Conservation (phyloP, 2,329 filamentous ascomycete species). For the Emericellopsis cladophorae region DNA sequence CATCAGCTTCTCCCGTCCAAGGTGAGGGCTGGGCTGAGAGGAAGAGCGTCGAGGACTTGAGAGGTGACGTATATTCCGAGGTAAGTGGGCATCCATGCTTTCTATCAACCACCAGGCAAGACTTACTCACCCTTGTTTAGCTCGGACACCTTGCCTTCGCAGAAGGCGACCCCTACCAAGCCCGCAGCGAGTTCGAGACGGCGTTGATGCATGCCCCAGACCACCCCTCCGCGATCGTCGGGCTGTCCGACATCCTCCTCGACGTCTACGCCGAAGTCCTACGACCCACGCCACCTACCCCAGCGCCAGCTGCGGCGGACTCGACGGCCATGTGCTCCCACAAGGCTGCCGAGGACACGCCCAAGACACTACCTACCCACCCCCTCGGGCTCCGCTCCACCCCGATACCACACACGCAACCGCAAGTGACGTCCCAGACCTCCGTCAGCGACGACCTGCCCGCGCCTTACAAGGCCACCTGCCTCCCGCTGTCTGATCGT, state of each 20-base stretch:
- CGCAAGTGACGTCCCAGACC: slow-evolving; percentile 8
- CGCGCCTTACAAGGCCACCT: slow-evolving; percentile 41
- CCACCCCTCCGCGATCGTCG: slow-evolving; percentile 69
- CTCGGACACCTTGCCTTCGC: slow-evolving; percentile 55
- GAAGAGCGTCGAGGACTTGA: slow-evolving; percentile 72
- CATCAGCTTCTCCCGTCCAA: slow-evolving; percentile 49
- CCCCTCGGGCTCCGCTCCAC: slow-evolving; percentile 31
- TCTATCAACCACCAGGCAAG: neutral
- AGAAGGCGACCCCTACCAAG: slow-evolving; percentile 50
- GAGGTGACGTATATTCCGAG: slow-evolving; percentile 74
- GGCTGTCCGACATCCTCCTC: slow-evolving; percentile 71
- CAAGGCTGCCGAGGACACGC: slow-evolving; percentile 1
- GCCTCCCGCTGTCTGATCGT: slow-evolving; percentile 62
- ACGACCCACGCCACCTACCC: slow-evolving; percentile 35
- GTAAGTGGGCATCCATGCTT: slow-evolving; percentile 32
- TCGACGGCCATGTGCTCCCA: too few species aligned
- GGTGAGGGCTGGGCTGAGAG: slow-evolving; percentile 64
- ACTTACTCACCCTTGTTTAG: slow-evolving; percentile 26
- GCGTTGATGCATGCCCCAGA: slow-evolving; percentile 70
- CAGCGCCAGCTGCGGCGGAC: slow-evolving; percentile 1
- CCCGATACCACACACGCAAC: slow-evolving; percentile 2
- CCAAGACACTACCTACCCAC: slow-evolving; percentile 22
- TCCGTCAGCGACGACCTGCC: slow-evolving; percentile 24
- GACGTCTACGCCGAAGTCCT: slow-evolving; percentile 68
- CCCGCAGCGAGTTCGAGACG: slow-evolving; percentile 68